phyloP scores from a whole-genome alignment of 257 asterid species.

The Solanum bulbocastanum region DNA sequence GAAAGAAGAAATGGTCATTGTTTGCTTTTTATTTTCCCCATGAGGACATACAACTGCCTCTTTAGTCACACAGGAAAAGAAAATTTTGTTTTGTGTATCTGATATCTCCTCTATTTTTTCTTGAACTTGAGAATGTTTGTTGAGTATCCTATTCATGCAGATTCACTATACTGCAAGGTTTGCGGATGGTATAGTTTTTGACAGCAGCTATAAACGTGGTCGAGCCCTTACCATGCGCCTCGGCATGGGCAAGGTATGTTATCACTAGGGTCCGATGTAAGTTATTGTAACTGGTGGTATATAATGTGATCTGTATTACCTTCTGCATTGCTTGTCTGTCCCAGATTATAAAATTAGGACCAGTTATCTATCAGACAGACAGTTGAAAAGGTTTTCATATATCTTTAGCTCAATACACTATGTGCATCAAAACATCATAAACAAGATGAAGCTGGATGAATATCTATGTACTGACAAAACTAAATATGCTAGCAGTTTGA shows the following conservation, averaged over 20 bases:
- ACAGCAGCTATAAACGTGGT: conserved; percentile 75
- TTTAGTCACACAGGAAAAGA: background rate
- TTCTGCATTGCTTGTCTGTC: background rate
- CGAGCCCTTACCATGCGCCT: conserved; percentile 90
- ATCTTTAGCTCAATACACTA: background rate
- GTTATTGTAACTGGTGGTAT: background rate
- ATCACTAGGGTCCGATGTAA: background rate
- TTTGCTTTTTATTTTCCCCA: background rate
- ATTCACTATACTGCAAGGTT: conserved; percentile 87
- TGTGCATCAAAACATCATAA: background rate
- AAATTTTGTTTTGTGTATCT: background rate
- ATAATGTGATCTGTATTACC: background rate
- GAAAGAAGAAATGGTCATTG: background rate
- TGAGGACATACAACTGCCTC: background rate
- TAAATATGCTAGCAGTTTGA: background rate
- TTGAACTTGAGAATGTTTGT: background rate
- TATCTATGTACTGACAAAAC: background rate
- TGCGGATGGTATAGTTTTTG: conserved; percentile 75
- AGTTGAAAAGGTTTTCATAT: background rate
- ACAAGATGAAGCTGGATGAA: background rate
- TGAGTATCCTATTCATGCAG: conserved; percentile 22
- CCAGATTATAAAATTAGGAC: background rate
- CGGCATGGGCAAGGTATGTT: conserved; percentile 69
- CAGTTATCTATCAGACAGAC: background rate
- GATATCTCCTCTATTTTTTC: background rate